A percentile compares a stretch with the other conserved stretches of the same genome.
Conservation (phyloP, 805 yeast genomes). For the Myxozyma neotropica region DNA sequence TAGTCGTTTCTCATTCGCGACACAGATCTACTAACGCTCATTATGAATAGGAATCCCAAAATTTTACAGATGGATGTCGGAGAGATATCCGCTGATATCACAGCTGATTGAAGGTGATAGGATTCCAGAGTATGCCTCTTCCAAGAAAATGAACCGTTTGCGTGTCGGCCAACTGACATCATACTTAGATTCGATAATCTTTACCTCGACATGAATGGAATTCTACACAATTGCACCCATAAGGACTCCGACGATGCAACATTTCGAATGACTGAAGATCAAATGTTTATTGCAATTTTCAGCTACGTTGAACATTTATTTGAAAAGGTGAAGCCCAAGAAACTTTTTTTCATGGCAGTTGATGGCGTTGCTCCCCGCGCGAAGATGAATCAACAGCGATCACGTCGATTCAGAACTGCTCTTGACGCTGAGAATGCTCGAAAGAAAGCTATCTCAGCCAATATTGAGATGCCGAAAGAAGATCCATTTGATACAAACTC, state of each 20-base stretch:
- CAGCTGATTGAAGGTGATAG: slow-evolving; percentile 79
- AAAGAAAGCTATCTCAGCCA: slow-evolving; percentile 70
- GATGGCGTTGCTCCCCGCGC: slow-evolving; percentile 99
- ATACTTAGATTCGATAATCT: slow-evolving; percentile 86
- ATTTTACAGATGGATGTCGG: slow-evolving; percentile 93
- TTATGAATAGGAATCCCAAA: slow-evolving; percentile 70
- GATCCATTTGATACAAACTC: slow-evolving; percentile 89
- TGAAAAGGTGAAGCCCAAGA: slow-evolving; percentile 80
- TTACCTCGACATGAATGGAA: slow-evolving; percentile 96
- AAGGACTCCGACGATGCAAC: slow-evolving; percentile 69
- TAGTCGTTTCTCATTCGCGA: not conserved
- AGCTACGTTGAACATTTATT: slow-evolving; percentile 93
- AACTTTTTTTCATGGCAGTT: slow-evolving; percentile 91
- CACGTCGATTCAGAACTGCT: slow-evolving; percentile 93
- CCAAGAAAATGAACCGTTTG: not conserved
- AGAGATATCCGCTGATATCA: slow-evolving; percentile 96
- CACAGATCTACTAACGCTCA: not conserved
- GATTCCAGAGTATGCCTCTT: slow-evolving; percentile 67
- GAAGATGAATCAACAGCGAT: slow-evolving; percentile 96
- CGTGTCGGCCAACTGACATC: not conserved
- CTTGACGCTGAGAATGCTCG: slow-evolving; percentile 83
- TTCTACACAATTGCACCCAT: slow-evolving; percentile 89
- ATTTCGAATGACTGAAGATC: slow-evolving; percentile 79
- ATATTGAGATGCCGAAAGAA: slow-evolving; percentile 75
- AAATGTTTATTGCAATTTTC: slow-evolving; percentile 89